A percentile compares a stretch with the other conserved stretches of the same genome.
Conservation (phyloP, 176 grass and related monocot species). For the Rhynchospora breviuscula region DNA sequence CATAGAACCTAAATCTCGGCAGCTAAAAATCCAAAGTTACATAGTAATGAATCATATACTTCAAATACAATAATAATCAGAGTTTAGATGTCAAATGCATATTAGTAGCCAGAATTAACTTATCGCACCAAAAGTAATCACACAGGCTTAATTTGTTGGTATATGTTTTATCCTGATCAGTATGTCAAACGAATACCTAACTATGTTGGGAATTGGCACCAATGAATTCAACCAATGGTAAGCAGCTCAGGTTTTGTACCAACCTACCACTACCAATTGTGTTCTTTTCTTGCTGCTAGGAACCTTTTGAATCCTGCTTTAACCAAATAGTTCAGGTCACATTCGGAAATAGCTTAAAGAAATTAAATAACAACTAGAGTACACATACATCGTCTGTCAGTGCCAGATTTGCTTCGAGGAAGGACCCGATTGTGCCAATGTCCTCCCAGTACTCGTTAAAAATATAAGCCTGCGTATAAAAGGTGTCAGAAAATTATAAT, state of each 20-base stretch:
- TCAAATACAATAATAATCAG: slow-evolving; percentile 5
- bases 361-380: neutral
- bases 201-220: neutral
- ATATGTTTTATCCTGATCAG: neutral
- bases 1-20: slow-evolving; percentile 81
- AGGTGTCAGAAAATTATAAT: neutral
- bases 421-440: slow-evolving; percentile 83
- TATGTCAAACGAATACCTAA: neutral
- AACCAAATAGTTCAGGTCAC: neutral
- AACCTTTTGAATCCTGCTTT: neutral
- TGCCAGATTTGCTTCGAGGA: slow-evolving; percentile 90
- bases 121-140: neutral
- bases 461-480: slow-evolving; percentile 58
- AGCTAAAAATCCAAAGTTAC: slow-evolving; percentile 33
- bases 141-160: neutral
- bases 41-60: neutral
- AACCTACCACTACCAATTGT: neutral
- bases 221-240: neutral
- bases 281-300: neutral
- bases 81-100: neutral
- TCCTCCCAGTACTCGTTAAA: slow-evolving; percentile 99
- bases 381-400: slow-evolving; percentile 58
- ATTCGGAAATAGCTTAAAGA: neutral
- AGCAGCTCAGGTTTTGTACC: neutral
- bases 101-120: neutral